A percentile compares a stretch with the other conserved stretches of the same genome.
Conservation (phyloP, 2,329 filamentous ascomycete genomes). For the Colletotrichum cordylinicola region DNA sequence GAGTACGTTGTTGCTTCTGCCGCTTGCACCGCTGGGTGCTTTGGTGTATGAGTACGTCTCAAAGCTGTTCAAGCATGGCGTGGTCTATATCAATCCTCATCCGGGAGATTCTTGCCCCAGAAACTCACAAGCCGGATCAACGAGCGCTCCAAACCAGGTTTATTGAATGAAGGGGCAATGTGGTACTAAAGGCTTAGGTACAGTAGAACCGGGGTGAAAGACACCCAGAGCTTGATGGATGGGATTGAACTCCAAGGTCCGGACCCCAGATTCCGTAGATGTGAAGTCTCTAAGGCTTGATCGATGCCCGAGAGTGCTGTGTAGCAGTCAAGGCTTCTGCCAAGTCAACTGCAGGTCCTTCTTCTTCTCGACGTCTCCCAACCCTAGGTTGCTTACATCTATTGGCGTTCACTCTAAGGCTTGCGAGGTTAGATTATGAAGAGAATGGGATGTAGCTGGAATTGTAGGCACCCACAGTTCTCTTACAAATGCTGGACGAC, state of each 20-base stretch:
- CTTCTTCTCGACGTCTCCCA: neutral
- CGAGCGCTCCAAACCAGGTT: no score
- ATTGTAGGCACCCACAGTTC: neutral
- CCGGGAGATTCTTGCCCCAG: no score
- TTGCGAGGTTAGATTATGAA: neutral
- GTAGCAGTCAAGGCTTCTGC: neutral
- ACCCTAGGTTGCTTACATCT: neutral
- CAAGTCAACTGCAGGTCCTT: neutral
- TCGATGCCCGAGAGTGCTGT: neutral
- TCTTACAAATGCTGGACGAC: neutral
- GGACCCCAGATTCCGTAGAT: no score
- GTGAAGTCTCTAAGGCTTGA: neutral
- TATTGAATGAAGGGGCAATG: no score
- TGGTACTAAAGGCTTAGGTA: neutral
- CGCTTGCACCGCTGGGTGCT: no score
- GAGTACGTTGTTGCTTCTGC: no score
- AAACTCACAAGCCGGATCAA: no score
- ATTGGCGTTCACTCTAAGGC: neutral
- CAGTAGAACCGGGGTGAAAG: neutral
- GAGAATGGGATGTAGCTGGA: neutral
- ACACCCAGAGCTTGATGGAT: neutral
- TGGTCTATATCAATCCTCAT: no score
- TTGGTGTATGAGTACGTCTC: no score
- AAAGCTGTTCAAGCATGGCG: no score
- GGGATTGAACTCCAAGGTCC: neutral